phyloP scores from a whole-genome alignment of 805 yeast species.

The Wickerhamiella azymoides region DNA sequence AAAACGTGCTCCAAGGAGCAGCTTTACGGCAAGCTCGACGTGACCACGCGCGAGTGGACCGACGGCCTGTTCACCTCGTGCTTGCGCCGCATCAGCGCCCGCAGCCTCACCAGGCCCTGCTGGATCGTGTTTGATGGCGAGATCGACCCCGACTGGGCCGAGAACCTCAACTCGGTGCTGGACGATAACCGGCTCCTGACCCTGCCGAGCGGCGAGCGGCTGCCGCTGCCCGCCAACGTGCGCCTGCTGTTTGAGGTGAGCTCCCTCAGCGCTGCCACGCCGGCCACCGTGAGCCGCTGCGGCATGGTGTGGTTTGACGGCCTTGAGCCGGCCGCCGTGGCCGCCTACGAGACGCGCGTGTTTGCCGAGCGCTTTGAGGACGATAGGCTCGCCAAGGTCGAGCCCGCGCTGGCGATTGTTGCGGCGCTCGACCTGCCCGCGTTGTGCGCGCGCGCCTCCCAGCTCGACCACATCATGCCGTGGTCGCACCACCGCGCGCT shows the following conservation, averaged over 20 bases:
- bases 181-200: slow-evolving; percentile 79
- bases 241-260: slow-evolving; percentile 68
- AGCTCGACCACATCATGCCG: slow-evolving; percentile 39
- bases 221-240: slow-evolving; percentile 50
- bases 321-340: slow-evolving; percentile 17
- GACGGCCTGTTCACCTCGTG: slow-evolving; percentile 72
- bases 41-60: slow-evolving; percentile 76
- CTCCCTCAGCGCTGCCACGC: slow-evolving; percentile 52
- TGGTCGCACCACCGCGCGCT: slow-evolving; percentile 29
- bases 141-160: slow-evolving; percentile 89
- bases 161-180: slow-evolving; percentile 73
- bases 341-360: slow-evolving; percentile 17
- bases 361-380: slow-evolving; percentile 7
- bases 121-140: slow-evolving; percentile 91
- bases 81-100: slow-evolving; percentile 37
- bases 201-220: slow-evolving; percentile 78
- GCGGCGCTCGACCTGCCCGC: slow-evolving; percentile 9
- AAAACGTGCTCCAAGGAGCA: slow-evolving; percentile 55
- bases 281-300: slow-evolving; percentile 87
- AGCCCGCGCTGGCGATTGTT: not conserved
- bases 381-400: too few relatives aligned
- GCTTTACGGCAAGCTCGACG: slow-evolving; percentile 58
- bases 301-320: slow-evolving; percentile 64
- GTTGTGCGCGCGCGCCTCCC: slow-evolving; percentile 22
- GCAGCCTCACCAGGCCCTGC: slow-evolving; percentile 49